Conservation (phyloP, 225 moss, liverwort and hornwort genomes). For the Straminergon stramineum region DNA sequence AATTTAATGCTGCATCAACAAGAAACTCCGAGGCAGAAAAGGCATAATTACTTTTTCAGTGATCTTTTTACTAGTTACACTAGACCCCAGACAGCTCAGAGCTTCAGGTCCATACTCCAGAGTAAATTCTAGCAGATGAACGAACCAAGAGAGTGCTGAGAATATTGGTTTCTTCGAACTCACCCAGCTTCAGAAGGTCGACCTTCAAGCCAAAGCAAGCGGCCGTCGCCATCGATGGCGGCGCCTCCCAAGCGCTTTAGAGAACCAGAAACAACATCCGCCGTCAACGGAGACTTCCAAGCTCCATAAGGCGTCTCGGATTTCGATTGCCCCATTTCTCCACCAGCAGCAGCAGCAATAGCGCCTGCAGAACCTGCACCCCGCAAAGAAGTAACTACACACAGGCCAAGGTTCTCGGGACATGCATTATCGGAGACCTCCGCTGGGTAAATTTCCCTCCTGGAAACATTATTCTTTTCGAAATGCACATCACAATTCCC, state of each 20-base stretch:
- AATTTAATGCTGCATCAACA: background rate
- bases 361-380: background rate
- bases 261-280: slow-evolving; percentile 73
- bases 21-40: background rate
- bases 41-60: background rate
- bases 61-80: background rate
- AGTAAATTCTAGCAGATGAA: background rate
- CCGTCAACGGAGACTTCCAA: slow-evolving; percentile 82
- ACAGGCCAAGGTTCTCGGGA: background rate
- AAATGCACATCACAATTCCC: background rate
- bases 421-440: background rate
- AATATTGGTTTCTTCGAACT: background rate
- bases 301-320: slow-evolving; percentile 63
- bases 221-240: slow-evolving; percentile 56
- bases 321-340: slow-evolving; percentile 53
- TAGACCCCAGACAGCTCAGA: background rate
- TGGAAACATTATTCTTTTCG: background rate
- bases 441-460: background rate
- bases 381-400: background rate
- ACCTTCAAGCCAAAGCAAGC: slow-evolving; percentile 71
- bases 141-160: background rate
- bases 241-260: slow-evolving; percentile 50
- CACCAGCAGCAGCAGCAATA: background rate
- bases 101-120: background rate
- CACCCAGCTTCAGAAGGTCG: slow-evolving; percentile 82